Base-by-base conservation (phyloP, 768 basidiomycete species). In the Tulasnella sp. region DNA sequence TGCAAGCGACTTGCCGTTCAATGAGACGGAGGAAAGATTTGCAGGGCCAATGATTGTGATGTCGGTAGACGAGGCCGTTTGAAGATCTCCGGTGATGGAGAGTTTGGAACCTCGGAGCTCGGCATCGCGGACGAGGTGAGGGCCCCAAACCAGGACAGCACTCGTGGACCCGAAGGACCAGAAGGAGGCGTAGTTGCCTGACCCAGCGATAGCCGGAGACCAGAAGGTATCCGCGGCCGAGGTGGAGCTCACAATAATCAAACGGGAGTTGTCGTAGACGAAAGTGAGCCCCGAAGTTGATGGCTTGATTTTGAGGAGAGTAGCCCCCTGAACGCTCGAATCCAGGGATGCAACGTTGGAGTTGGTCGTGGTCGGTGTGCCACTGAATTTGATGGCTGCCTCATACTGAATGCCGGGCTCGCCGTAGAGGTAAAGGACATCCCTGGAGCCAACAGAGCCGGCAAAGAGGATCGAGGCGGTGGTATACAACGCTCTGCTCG, bases 391-490 rank as follows among this genome's bases (percentile, higher is more conserved):
- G 76, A 92, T 84, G 9, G 88, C 84, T 10, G 85, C 83, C 82
- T 92, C 92, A 81, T 92, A 91, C 62, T 87, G 87, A 80, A 92
- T 89, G 0, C 76, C 75, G 1, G 87, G 84, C 79, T 90, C 87
- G 2, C 92, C 92, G 80, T 91, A 88, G 12, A 93, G 85, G 85
- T 92, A 89, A 7, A 93, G 86, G 31, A 92, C 85, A 19, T 74
- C 73, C 44, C 73, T n/a, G 3, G 58, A 62, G n/a, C 58, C 58
- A 16, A 62, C n/a, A 7, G 58, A 68, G 84, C 91, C 83, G 0
- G 93, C 90, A 82, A 89, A 94, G 82, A 94, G 88, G 42, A 96
- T 87, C 79, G 90, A 88, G 0, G 93, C 92, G 1, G 94, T 94
- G 7, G 93, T 91, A 84, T 93, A 95, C 6, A 89, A 84, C 1